Evolutionary conservation across 106 monocot species (phyloP).

Genomic region (Phalaenopsis aphrodite): DNA sequence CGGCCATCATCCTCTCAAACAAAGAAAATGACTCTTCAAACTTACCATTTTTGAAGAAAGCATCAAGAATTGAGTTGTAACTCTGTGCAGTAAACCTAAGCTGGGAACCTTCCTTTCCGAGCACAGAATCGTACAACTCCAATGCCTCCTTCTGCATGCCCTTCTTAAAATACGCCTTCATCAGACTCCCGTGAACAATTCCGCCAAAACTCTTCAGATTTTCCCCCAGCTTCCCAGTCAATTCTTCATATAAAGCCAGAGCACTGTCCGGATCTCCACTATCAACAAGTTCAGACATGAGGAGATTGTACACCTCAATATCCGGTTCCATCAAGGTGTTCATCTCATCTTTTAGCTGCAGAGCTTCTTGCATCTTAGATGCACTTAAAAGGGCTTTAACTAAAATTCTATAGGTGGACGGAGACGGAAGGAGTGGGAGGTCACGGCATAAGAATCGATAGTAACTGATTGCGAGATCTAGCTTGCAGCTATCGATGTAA

Average conservation of each 20-base stretch:
- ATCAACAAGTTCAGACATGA: slow-evolving; percentile 58
- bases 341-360: slow-evolving; percentile 73
- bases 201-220: slow-evolving; percentile 27
- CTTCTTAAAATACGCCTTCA: slow-evolving; percentile 62
- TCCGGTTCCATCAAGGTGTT: slow-evolving; percentile 41
- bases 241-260: slow-evolving; percentile 45
- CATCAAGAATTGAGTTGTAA: slow-evolving; percentile 65
- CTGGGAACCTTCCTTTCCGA: slow-evolving; percentile 37
- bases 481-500: slow-evolving; percentile 55
- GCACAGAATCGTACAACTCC: slow-evolving; percentile 34
- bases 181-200: slow-evolving; percentile 51
- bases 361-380: slow-evolving; percentile 37
- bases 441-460: slow-evolving; percentile 44
- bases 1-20: slow-evolving; percentile 56
- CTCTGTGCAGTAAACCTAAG: slow-evolving; percentile 49
- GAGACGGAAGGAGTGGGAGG: slow-evolving; percentile 53
- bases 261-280: slow-evolving; percentile 35
- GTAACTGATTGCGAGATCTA: slow-evolving; percentile 68
- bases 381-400: slow-evolving; percentile 54
- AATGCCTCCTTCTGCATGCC: slow-evolving; percentile 60
- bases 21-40: slow-evolving; percentile 43
- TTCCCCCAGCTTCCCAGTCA: slow-evolving; percentile 53
- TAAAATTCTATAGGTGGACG: slow-evolving; percentile 69
- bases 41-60: slow-evolving; percentile 42
- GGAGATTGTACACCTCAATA: slow-evolving; percentile 42